Evolutionary conservation across 495 filamentous ascomycete genomes (phyloP).

Genomic region (Astrothelium subdiscretum): DNA sequence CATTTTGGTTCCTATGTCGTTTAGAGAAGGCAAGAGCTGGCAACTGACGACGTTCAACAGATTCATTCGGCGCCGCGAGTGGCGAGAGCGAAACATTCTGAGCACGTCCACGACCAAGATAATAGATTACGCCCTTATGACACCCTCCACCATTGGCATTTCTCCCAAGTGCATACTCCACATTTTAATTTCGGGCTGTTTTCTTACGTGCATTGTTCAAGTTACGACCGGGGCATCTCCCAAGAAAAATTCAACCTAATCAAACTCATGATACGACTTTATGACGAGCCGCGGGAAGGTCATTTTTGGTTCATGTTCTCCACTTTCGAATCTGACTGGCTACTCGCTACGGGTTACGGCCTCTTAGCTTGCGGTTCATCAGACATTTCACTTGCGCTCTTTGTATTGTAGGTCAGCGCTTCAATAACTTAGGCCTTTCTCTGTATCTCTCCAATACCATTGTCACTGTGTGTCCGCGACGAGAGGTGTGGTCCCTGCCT

Average conservation of each 20-base stretch:
- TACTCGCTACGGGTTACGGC: background rate
- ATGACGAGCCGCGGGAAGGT: background rate
- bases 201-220: background rate
- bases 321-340: background rate
- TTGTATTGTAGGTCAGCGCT: background rate
- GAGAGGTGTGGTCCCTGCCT: too few relatives aligned
- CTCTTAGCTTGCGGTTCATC: background rate
- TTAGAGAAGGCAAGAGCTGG: background rate
- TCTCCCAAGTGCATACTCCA: background rate
- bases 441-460: background rate
- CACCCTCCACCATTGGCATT: background rate
- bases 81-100: background rate
- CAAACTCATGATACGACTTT: background rate
- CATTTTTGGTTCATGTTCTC: background rate
- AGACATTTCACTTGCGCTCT: background rate
- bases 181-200: background rate
- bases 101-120: background rate
- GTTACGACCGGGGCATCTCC: background rate
- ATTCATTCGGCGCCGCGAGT: background rate
- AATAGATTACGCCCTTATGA: background rate
- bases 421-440: background rate
- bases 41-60: background rate
- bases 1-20: background rate
- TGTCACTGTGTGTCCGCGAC: background rate
- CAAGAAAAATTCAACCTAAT: background rate